Evolutionary conservation across 768 basidiomycete genomes (phyloP).

Genomic region (Rhodocollybia butyracea): DNA sequence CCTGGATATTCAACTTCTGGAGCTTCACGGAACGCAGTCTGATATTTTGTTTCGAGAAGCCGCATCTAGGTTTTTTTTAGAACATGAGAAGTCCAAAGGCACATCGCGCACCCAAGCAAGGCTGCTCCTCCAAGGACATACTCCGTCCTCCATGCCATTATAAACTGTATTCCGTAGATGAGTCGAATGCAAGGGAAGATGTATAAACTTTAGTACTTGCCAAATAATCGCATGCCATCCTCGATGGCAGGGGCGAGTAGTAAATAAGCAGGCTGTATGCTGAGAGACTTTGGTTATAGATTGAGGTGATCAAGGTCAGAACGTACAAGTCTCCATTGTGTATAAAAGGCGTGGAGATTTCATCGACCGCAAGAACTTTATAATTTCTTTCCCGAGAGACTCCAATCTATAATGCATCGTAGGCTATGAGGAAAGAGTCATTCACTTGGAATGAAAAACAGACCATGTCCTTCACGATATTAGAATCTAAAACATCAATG

Average conservation of each 20-base stretch:
- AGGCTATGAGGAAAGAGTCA: neutral
- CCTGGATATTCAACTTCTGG: conserved; percentile 3
- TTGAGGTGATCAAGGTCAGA: neutral
- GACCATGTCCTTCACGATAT: neutral
- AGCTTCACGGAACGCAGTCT: neutral
- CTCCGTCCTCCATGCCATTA: conserved; percentile 5
- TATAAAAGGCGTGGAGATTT: neutral
- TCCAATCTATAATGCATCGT: neutral
- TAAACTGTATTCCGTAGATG: neutral
- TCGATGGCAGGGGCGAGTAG: neutral
- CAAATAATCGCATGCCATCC: neutral
- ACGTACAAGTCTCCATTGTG: neutral
- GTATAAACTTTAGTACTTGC: neutral
- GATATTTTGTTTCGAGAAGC: conserved; percentile 1
- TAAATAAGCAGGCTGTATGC: neutral
- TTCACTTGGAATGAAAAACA: neutral
- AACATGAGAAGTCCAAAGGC: neutral
- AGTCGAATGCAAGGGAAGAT: neutral
- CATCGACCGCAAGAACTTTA: neutral
- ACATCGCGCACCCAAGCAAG: neutral
- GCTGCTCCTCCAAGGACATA: conserved; percentile 4
- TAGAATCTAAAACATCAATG: neutral
- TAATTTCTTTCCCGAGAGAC: neutral
- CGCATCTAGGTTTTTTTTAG: neutral
- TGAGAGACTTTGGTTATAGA: neutral